Conservation (phyloP, 805 yeast species). For the Debaryomyces hansenii region DNA sequence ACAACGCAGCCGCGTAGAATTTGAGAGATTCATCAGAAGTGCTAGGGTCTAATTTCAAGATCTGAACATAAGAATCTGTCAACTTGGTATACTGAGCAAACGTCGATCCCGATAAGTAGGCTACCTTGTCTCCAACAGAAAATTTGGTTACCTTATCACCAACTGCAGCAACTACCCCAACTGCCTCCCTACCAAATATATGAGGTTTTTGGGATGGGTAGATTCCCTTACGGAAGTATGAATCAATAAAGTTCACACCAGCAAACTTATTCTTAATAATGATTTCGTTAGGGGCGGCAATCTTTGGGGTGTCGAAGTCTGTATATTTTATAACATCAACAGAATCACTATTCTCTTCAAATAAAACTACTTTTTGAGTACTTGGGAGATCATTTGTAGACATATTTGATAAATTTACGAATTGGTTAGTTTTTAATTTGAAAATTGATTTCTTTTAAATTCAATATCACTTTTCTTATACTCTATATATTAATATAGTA, state of each 20-base stretch:
- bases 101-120: slow-evolving; percentile 50
- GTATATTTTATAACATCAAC: slow-evolving; percentile 59
- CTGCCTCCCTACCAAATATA: slow-evolving; percentile 71
- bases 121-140: slow-evolving; percentile 71
- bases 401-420: not conserved
- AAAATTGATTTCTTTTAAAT: no score
- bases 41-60: slow-evolving; percentile 51
- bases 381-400: slow-evolving; percentile 6
- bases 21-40: slow-evolving; percentile 50
- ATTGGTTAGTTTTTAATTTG: not conserved
- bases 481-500: no score
- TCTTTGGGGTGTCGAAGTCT: slow-evolving; percentile 59
- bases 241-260: slow-evolving; percentile 83
- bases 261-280: slow-evolving; percentile 72
- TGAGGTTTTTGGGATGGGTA: slow-evolving; percentile 65
- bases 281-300: slow-evolving; percentile 52
- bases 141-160: slow-evolving; percentile 58
- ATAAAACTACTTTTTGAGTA: slow-evolving; percentile 55
- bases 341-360: slow-evolving; percentile 54
- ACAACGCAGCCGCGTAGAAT: slow-evolving; percentile 56
- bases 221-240: slow-evolving; percentile 77
- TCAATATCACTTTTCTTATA: no score
- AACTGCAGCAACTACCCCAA: slow-evolving; percentile 65
- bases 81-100: slow-evolving; percentile 75
- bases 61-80: slow-evolving; percentile 27